A percentile compares a stretch with the other conserved stretches of the same genome.
Evolutionary conservation across 768 basidiomycete genomes (phyloP).

Genomic region (Hortiboletus campestris): DNA sequence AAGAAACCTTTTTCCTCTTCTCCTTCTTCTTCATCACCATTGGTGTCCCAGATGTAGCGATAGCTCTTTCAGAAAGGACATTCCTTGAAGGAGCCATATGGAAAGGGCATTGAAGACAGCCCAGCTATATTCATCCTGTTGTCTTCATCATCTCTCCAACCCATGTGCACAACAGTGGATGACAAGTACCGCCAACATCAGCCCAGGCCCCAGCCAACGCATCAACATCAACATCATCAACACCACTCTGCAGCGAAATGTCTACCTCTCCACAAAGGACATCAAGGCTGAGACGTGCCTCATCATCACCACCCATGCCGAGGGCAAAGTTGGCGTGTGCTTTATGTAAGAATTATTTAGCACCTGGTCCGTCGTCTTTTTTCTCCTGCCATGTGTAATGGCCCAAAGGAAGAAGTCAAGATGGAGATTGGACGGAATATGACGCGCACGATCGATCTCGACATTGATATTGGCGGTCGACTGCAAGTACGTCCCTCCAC

Average conservation of each 20-base stretch:
- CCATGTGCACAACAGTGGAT: no score
- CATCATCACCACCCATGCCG: conserved; percentile 90
- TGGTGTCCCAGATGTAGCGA: no score
- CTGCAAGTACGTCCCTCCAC: conserved; percentile 77
- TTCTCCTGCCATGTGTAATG: neutral
- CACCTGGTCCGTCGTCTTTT: conserved; percentile 48
- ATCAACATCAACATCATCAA: conserved; percentile 95
- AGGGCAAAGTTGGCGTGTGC: conserved; percentile 95
- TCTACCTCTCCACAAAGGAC: conserved; percentile 85
- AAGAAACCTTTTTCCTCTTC: no score
- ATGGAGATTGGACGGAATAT: conserved; percentile 48
- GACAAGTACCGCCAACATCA: conserved; percentile 95
- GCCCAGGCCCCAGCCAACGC: conserved; percentile 69
- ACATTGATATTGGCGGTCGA: conserved; percentile 98
- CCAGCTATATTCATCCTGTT: no score
- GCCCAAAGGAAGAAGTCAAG: conserved; percentile 44
- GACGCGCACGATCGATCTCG: conserved; percentile 79
- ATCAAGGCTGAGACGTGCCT: conserved; percentile 90
- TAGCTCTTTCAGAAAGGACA: no score
- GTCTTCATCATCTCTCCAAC: no score
- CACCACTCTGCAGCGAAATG: conserved; percentile 77
- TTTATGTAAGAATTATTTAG: conserved; percentile 81
- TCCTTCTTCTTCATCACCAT: no score
- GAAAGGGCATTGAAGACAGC: no score
- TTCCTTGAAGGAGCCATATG: no score